Percentiles rank a stretch among this genome's conserved stretches.
Evolutionary conservation across 441 rosid species (phyloP).

Genomic region (Populus hybrid): DNA sequence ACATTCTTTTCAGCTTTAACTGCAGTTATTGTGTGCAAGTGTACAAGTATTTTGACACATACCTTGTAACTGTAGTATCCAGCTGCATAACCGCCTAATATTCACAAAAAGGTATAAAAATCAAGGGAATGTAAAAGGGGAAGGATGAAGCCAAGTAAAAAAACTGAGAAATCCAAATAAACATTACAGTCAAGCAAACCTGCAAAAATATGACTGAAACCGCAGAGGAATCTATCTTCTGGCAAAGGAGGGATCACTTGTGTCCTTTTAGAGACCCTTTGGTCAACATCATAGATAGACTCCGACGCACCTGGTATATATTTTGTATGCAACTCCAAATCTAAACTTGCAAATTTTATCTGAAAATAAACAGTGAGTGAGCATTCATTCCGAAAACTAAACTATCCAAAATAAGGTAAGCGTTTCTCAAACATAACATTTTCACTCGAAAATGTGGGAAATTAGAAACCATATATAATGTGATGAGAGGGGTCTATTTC

Average conservation of each 20-base stretch:
- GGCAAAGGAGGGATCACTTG: constrained; percentile 77
- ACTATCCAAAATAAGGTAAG: background rate
- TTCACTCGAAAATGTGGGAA: background rate
- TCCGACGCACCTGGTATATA: constrained; percentile 71
- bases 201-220: constrained; percentile 87
- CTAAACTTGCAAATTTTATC: constrained; percentile 70
- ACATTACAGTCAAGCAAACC: constrained; percentile 36
- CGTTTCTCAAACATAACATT: background rate
- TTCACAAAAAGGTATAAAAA: constrained; percentile 21
- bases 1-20: background rate
- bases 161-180: background rate
- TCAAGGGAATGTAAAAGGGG: background rate
- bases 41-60: background rate
- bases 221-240: constrained; percentile 85
- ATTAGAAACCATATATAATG: background rate
- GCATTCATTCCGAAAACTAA: background rate
- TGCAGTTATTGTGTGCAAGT: background rate
- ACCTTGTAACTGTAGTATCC: constrained; percentile 99
- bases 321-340: constrained; percentile 79
- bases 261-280: constrained; percentile 60
- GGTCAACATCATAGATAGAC: constrained; percentile 76
- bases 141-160: background rate
- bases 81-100: constrained; percentile 88
- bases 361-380: constrained; percentile 21
- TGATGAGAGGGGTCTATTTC: background rate